A percentile compares a stretch with the other conserved stretches of the same genome.
Conservation (phyloP, 495 filamentous ascomycete genomes). For the Podospora pseudopauciseta region DNA sequence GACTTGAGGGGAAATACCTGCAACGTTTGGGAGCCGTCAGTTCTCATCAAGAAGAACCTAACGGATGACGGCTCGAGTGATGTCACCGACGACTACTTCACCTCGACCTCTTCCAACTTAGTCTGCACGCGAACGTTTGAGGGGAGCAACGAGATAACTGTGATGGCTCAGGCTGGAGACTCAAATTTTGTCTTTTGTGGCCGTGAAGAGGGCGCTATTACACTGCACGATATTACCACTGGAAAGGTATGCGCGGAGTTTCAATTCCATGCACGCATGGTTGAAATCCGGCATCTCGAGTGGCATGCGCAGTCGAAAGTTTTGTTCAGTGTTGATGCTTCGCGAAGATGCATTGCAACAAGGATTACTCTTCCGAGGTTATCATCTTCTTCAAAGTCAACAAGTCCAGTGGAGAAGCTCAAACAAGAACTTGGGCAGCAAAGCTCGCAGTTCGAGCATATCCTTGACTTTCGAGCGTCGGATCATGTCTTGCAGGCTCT, state of each 20-base stretch:
- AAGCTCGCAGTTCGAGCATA: constrained; percentile 3
- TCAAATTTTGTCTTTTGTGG: constrained; percentile 21
- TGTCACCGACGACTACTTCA: constrained; percentile 19
- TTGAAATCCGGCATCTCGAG: constrained; percentile 22
- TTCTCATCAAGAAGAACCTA: constrained; percentile 22
- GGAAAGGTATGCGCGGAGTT: constrained; percentile 17
- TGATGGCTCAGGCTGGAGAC: constrained; percentile 18
- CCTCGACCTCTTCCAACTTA: constrained; percentile 9
- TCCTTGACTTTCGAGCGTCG: constrained; percentile 21
- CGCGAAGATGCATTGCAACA: constrained; percentile 23
- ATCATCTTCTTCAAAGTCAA: background rate
- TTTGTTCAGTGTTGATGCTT: constrained; percentile 24
- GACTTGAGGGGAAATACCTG: constrained; percentile 19
- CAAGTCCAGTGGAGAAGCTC: constrained; percentile 10
- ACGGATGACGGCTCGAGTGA: constrained; percentile 25
- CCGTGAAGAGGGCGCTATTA: constrained; percentile 26
- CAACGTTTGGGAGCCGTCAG: constrained; percentile 27
- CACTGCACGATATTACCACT: constrained; percentile 16
- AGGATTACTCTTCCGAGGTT: constrained; percentile 9
- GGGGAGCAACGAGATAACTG: constrained; percentile 19
- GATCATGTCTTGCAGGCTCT: constrained; percentile 18
- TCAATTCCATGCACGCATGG: constrained; percentile 19
- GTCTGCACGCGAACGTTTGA: constrained; percentile 20
- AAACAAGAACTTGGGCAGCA: constrained; percentile 13
- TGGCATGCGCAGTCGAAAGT: constrained; percentile 23